Base-by-base conservation (phyloP, 257 asterid species). In the Datura wrightii region DNA sequence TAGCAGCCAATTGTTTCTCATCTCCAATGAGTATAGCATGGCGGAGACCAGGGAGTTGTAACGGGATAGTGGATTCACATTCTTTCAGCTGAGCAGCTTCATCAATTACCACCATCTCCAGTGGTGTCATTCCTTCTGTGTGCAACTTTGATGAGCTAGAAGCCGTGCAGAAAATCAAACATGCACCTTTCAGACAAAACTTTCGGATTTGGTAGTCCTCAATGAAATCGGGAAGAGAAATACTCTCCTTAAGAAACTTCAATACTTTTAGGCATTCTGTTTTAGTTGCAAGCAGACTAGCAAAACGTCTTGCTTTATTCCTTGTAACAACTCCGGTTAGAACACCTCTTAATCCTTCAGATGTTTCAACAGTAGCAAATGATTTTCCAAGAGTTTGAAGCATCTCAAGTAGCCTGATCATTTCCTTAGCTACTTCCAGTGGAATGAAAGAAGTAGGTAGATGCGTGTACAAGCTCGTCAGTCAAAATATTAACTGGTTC, bases 21-120 rank as follows among this genome's bases (percentile, higher is more conserved):
- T 92, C 94, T 10, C 92, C 93, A 5, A 92, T 91, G 8, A 92
- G 94, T 41, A 90, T 44, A 70, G 91, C 96, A 87, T 92, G 92
- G 55, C 88, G 85, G n/a, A 88, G 42, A 62, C 93, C 94, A 0
- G 78, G 76, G 53, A 92, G 86, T 84, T 89, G 96, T 63, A 92
- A 84, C 0, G 94, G 93, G 42, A 92, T 90, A 3, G 83, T 79
- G 13, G 94, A 86, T 79, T 92, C 96, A 80, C 96, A 92, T 85
- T 92, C 96, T 82, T 92, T 91, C 24, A 89, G 83, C 14, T 91
- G 94, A 42, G 94, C 93, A 24, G 96, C 96, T 88, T 92, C 96
- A 82, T 91, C 94, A n/a, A 91, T 87, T 36, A 91, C 87, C 79
- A 88, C 87, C 74, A 92, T 2, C 18, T 90, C 76, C 5, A 90